phyloP scores from a whole-genome alignment of 2,329 filamentous ascomycete species.

The Zasmidium angulare region DNA sequence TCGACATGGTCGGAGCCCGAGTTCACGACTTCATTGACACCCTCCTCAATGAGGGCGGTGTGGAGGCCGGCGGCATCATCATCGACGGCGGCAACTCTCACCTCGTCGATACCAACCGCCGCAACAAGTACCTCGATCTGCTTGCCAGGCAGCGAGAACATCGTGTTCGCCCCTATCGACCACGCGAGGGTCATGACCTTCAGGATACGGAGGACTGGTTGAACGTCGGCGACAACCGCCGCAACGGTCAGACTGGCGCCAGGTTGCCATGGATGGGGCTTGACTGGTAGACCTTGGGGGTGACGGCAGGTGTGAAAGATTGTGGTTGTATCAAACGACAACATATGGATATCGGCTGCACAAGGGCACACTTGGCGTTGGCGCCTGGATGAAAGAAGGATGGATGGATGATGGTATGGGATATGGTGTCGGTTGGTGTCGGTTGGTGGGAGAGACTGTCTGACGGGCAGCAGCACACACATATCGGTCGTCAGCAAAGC shows the following conservation, averaged over 20 bases:
- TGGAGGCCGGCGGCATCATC: slow-evolving; percentile 91
- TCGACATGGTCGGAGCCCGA: slow-evolving; percentile 96
- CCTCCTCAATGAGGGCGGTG: slow-evolving; percentile 66
- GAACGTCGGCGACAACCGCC: slow-evolving; percentile 53
- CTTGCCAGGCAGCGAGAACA: too few relatives aligned
- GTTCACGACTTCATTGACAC: slow-evolving; percentile 99
- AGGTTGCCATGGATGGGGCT: slow-evolving; percentile 27
- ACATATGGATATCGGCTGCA: slow-evolving; percentile 30
- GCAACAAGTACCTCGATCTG: slow-evolving; percentile 87
- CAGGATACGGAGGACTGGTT: too few relatives aligned
- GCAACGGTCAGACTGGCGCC: slow-evolving; percentile 38
- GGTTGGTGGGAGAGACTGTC: background rate
- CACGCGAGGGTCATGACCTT: too few relatives aligned
- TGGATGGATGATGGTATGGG: slow-evolving; percentile 25
- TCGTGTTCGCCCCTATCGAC: too few relatives aligned
- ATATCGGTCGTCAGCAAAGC: slow-evolving; percentile 15
- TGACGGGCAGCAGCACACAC: slow-evolving; percentile 9
- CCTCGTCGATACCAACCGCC: slow-evolving; percentile 98
- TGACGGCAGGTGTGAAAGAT: background rate
- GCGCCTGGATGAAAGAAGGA: slow-evolving; percentile 21
- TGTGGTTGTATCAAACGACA: slow-evolving; percentile 25
- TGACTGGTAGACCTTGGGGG: background rate
- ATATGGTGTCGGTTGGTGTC: slow-evolving; percentile 23
- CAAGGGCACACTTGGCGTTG: slow-evolving; percentile 24
- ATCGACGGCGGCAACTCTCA: slow-evolving; percentile 99